Evolutionary conservation across 352 stramenopile species (phyloP).

Genomic region (Pythium oligandrum): DNA sequence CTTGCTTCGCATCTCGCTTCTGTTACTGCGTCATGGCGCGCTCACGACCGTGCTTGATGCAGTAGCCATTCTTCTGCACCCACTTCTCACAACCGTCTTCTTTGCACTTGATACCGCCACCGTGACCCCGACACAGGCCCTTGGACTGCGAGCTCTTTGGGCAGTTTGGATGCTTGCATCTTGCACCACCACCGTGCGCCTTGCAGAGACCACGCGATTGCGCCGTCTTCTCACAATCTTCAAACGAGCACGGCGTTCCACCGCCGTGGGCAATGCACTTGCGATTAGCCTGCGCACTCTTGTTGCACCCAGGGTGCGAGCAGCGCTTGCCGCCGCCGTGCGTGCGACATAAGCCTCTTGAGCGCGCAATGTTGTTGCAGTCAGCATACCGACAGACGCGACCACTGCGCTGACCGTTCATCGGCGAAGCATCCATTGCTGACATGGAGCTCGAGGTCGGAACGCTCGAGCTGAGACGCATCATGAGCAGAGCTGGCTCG

Average conservation of each 20-base stretch:
- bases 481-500: slow-evolving; percentile 33
- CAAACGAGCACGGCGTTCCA: slow-evolving; percentile 80
- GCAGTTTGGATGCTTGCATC: slow-evolving; percentile 82
- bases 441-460: slow-evolving; percentile 30
- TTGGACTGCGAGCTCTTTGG: slow-evolving; percentile 84
- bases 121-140: slow-evolving; percentile 76
- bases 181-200: slow-evolving; percentile 72
- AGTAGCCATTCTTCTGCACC: slow-evolving; percentile 88
- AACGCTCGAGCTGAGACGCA: slow-evolving; percentile 69
- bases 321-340: slow-evolving; percentile 78
- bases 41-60: slow-evolving; percentile 85
- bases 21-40: slow-evolving; percentile 51
- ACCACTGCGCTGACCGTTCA: slow-evolving; percentile 34
- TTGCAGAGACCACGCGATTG: slow-evolving; percentile 83
- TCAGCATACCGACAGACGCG: slow-evolving; percentile 77
- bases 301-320: slow-evolving; percentile 80
- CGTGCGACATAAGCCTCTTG: slow-evolving; percentile 65
- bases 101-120: slow-evolving; percentile 84
- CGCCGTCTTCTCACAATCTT: slow-evolving; percentile 83
- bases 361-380: slow-evolving; percentile 85
- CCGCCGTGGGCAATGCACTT: slow-evolving; percentile 86
- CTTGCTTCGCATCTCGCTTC: too few relatives aligned
- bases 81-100: slow-evolving; percentile 84
- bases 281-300: slow-evolving; percentile 84
- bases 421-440: slow-evolving; percentile 21